phyloP scores from a whole-genome alignment of 768 basidiomycete genomes.

The Pulveroboletus sp. region DNA sequence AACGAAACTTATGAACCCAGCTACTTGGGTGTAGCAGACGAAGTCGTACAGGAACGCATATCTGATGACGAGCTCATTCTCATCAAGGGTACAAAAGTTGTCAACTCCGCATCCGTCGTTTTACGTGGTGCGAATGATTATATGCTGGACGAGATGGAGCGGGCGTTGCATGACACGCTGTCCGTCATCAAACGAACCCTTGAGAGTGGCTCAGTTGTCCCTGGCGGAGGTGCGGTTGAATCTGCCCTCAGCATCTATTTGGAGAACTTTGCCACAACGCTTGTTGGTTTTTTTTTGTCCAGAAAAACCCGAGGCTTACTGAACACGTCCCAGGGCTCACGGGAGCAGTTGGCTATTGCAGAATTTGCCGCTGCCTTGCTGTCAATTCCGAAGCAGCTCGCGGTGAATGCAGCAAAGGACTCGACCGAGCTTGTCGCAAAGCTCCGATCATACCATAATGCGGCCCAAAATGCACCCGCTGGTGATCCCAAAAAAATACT shows the following conservation, averaged over 20 bases:
- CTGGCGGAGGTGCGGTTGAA: constrained; percentile 97
- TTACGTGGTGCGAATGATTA: constrained; percentile 98
- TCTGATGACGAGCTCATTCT: constrained; percentile 98
- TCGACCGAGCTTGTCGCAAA: constrained; percentile 97
- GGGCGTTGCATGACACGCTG: constrained; percentile 90
- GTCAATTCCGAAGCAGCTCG: constrained; percentile 93
- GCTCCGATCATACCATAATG: constrained; percentile 94
- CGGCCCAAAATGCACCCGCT: constrained; percentile 87
- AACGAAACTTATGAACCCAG: constrained; percentile 96
- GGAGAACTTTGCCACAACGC: constrained; percentile 97
- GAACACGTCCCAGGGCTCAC: constrained; percentile 68
- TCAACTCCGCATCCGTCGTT: constrained; percentile 89
- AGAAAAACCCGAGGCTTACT: neutral
- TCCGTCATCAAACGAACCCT: constrained; percentile 96
- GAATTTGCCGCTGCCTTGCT: constrained; percentile 93
- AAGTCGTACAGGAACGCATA: constrained; percentile 95
- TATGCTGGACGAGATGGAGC: constrained; percentile 99
- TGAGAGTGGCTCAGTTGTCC: constrained; percentile 94
- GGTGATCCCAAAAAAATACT: constrained; percentile 91
- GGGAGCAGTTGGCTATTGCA: constrained; percentile 98
- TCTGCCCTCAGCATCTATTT: constrained; percentile 95
- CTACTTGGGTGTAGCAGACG: constrained; percentile 89
- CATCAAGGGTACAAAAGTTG: constrained; percentile 96
- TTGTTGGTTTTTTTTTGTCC: constrained; percentile 54
- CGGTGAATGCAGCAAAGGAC: constrained; percentile 98